A percentile compares a stretch with the other conserved stretches of the same genome.
phyloP scores from a whole-genome alignment of 2,329 filamentous ascomycete species.

The Ophiostoma sp. region DNA sequence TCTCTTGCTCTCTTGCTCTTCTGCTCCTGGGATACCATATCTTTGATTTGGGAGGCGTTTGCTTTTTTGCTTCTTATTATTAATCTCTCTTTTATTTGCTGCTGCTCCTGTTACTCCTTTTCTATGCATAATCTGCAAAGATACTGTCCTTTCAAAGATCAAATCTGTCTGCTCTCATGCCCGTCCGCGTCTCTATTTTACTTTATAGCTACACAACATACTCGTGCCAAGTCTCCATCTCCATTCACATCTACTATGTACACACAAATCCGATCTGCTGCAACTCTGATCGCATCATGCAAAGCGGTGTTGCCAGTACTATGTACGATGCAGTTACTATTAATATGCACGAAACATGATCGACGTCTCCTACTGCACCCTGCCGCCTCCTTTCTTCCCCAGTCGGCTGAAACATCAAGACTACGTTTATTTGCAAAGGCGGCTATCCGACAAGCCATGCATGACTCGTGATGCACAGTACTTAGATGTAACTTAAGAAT shows the following conservation, averaged over 20 bases:
- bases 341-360: slow-evolving; percentile 6
- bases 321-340: background rate
- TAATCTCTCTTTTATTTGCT: background rate
- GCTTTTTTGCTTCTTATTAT: background rate
- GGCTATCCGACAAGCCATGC: background rate
- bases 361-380: background rate
- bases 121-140: slow-evolving; percentile 9
- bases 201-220: background rate
- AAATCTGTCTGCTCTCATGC: background rate
- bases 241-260: background rate
- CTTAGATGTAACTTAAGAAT: background rate
- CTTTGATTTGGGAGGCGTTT: background rate
- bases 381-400: background rate
- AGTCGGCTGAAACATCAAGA: background rate
- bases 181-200: background rate
- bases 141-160: background rate
- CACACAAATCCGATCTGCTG: background rate
- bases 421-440: background rate
- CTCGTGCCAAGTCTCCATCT: background rate
- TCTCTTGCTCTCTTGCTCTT: background rate
- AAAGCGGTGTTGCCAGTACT: background rate
- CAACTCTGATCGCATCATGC: background rate
- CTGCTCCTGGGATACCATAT: background rate
- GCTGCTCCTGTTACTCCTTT: background rate
- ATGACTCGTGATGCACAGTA: background rate